Evolutionary conservation across 2,329 filamentous ascomycete species (phyloP), one percentile per base, ranked within the genome.

Genomic region (Exophiala xenobiotica): DNA sequence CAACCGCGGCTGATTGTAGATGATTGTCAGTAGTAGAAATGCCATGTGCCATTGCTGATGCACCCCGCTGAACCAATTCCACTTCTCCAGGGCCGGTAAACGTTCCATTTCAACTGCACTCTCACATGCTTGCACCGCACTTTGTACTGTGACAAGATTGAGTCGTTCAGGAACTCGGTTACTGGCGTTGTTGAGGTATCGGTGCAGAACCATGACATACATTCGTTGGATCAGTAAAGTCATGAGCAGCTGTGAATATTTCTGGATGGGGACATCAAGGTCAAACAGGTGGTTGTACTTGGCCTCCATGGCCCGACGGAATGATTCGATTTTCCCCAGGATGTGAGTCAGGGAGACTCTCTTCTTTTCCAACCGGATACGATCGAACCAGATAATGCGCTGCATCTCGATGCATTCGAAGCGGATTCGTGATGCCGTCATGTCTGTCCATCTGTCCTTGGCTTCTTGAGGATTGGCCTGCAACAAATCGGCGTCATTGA

Each of bases 401-500:
- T 84, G 82, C 77, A 90, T 85, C 67, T 90, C 86, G 62, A 82
- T 83, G 64, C 82, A 80, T 65, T 90, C 86, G 57, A 88, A 86
- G 1, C 87, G 80, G 59, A 90, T 85, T 6, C 85, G 74, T 1
- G 79, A 74, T 24, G 88, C 75, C 2, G 86, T 85, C 66, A 82
- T 82, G 37, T 86, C 81, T 0, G 87, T 89, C 76, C 84, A 90
- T 23, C 46, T 43, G 14, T 77, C 73, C 11, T 72, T 71, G 27
- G 50, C 37, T 40, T 80, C 73, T 52, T 74, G 72, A 0, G 70
- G 70, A 1, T 68, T 71, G 1, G 69, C 70, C 0, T 65, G 61
- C 2, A 71, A 70, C 4, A 90, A 72, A 45, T 86, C 81, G 2
- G 73, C 70, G 57, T 90, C 87, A 54, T 88, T 77, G 53, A 86